Evolutionary conservation across 2,329 filamentous ascomycete genomes (phyloP).

Genomic region (Trichophyton verrucosum): DNA sequence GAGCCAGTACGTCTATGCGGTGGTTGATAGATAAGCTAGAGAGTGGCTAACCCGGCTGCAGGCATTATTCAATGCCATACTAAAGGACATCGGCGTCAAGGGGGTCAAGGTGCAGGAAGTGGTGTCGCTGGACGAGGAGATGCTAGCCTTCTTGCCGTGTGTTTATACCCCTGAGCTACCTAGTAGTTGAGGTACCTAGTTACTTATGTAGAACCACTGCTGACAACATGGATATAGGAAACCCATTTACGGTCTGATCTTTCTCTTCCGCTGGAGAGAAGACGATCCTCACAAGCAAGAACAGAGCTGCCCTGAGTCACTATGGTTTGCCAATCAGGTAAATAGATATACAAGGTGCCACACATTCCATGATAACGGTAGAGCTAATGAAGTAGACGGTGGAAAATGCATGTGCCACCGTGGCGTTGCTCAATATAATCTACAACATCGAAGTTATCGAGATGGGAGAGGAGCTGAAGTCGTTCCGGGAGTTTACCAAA

Average conservation of each 20-base stretch:
- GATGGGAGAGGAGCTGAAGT: conserved; percentile 56
- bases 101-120: conserved; percentile 30
- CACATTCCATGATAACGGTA: neutral
- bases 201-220: conserved; percentile 1
- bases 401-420: conserved; percentile 78
- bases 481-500: conserved; percentile 62
- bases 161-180: conserved; percentile 14
- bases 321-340: conserved; percentile 95
- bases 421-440: conserved; percentile 83
- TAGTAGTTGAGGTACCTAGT: neutral
- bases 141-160: conserved; percentile 52
- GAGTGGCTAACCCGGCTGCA: conserved; percentile 26
- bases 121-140: conserved; percentile 53
- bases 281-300: conserved; percentile 42
- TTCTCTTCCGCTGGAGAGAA: conserved; percentile 63
- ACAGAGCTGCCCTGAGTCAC: conserved; percentile 45
- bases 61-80: conserved; percentile 76
- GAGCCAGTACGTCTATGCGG: conserved; percentile 53
- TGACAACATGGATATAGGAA: conserved; percentile 36
- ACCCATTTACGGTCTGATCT: conserved; percentile 74
- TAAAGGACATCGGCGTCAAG: conserved; percentile 63
- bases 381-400: conserved; percentile 45
- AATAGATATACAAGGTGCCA: neutral
- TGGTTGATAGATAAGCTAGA: neutral
- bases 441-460: conserved; percentile 62